Evolutionary conservation across 2,329 filamentous ascomycete genomes (phyloP).

Genomic region (Nothopassalora personata): DNA sequence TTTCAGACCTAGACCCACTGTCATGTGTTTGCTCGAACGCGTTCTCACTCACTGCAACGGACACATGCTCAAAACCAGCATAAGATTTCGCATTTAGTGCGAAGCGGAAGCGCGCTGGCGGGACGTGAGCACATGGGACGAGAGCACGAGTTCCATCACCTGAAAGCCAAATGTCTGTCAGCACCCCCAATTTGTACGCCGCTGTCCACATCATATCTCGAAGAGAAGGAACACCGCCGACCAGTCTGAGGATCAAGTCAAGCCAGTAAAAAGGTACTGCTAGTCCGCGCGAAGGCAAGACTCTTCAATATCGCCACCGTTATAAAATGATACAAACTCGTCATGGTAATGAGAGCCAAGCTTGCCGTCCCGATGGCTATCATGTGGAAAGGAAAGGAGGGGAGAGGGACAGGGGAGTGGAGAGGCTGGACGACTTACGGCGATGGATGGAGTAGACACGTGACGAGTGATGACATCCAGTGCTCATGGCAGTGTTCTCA

Average conservation of each 20-base stretch:
- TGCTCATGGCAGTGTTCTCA: background rate
- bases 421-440: background rate
- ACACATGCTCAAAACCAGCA: too few species aligned
- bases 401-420: background rate
- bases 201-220: conserved; percentile 4
- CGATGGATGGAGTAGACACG: background rate
- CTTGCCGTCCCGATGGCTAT: conserved; percentile 29
- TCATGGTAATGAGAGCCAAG: conserved; percentile 25
- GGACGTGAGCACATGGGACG: too few species aligned
- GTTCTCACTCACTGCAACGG: too few species aligned
- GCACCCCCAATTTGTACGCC: conserved; percentile 8
- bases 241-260: conserved; percentile 8
- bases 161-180: conserved; percentile 3
- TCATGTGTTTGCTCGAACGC: too few species aligned
- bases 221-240: conserved; percentile 4
- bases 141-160: background rate
- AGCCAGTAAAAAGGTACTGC: conserved; percentile 10
- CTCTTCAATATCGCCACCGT: conserved; percentile 26
- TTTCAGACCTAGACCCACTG: too few species aligned
- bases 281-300: conserved; percentile 24
- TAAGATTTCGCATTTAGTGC: too few species aligned
- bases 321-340: conserved; percentile 28
- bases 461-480: too few species aligned
- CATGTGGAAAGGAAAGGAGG: conserved; percentile 1
- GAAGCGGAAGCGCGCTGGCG: too few species aligned